phyloP scores from a whole-genome alignment of 2,329 filamentous ascomycete genomes.

The Hymenoscyphus linearis region DNA sequence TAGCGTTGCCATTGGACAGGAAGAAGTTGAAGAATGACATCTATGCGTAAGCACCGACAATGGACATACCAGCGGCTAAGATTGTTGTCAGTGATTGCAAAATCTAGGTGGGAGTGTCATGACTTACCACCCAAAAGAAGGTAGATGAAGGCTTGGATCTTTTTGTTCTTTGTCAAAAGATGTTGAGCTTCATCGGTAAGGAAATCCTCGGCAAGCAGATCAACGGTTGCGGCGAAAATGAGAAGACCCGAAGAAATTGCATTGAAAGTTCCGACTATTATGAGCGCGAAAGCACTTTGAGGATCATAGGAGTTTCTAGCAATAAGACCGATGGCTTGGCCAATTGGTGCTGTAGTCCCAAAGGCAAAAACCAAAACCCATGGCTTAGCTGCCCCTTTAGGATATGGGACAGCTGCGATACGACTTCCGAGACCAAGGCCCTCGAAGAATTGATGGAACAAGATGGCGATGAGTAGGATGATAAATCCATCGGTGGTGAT shows the following conservation, averaged over 20 bases:
- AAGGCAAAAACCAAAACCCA: slow-evolving; percentile 18
- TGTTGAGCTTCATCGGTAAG: slow-evolving; percentile 59
- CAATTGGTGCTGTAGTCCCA: slow-evolving; percentile 61
- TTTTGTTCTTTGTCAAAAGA: slow-evolving; percentile 48
- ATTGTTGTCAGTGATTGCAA: background rate
- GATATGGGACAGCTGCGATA: slow-evolving; percentile 44
- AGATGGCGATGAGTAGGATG: slow-evolving; percentile 61
- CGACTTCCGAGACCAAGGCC: slow-evolving; percentile 66
- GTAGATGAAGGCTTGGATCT: slow-evolving; percentile 13
- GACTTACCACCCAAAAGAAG: slow-evolving; percentile 13
- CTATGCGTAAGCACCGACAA: slow-evolving; percentile 13
- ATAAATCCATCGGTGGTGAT: slow-evolving; percentile 61
- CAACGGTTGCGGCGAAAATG: slow-evolving; percentile 73
- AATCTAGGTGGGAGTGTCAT: background rate
- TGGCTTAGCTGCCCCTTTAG: slow-evolving; percentile 12
- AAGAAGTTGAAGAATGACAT: background rate
- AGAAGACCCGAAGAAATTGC: slow-evolving; percentile 73
- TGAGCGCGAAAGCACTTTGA: slow-evolving; percentile 63
- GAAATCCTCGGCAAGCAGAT: slow-evolving; percentile 78
- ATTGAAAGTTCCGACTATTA: slow-evolving; percentile 83
- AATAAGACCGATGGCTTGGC: slow-evolving; percentile 71
- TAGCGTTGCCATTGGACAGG: background rate
- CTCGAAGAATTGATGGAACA: slow-evolving; percentile 56
- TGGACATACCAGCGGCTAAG: slow-evolving; percentile 11
- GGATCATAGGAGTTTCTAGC: slow-evolving; percentile 75